These are phyloP conservation scores for Vishniacozyma victoriae DNA, from an alignment of 768 basidiomycete species.

Conservation along the genomic window DNA sequence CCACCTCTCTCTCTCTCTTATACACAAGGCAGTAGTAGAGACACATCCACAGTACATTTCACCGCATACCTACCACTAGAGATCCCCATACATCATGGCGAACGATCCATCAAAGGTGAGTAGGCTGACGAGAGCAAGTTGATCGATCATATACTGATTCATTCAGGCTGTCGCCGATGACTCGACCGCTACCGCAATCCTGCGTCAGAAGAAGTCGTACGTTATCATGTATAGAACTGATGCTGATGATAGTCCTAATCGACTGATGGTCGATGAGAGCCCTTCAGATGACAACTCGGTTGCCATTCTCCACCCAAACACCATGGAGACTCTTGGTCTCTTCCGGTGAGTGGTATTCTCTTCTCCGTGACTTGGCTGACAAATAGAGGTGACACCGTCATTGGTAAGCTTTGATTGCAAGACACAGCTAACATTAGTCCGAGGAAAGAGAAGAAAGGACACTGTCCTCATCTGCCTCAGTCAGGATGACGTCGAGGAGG, in stretches of 20 bases:
- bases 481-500: constrained; percentile 95
- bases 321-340: constrained; percentile 87
- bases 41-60: too few relatives aligned
- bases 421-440: constrained; percentile 43
- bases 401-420: constrained; percentile 57
- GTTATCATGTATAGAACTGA: constrained; percentile 36
- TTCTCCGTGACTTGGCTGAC: not conserved
- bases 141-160: not conserved
- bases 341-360: constrained; percentile 62
- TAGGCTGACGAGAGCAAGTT: not conserved
- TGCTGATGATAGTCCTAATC: constrained; percentile 72
- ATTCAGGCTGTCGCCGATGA: constrained; percentile 32
- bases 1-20: not conserved
- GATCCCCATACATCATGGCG: too few relatives aligned
- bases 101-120: constrained; percentile 18
- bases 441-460: constrained; percentile 95
- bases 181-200: constrained; percentile 78
- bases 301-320: constrained; percentile 89
- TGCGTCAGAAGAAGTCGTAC: constrained; percentile 95
- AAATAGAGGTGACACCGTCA: constrained; percentile 76
- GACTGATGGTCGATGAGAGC: constrained; percentile 93
- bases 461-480: constrained; percentile 95
- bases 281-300: constrained; percentile 97
- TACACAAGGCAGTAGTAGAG: too few relatives aligned
- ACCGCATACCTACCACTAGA: too few relatives aligned